Evolutionary conservation across 176 grass and related monocot species (phyloP).

Genomic region (Ensete glaucum): DNA sequence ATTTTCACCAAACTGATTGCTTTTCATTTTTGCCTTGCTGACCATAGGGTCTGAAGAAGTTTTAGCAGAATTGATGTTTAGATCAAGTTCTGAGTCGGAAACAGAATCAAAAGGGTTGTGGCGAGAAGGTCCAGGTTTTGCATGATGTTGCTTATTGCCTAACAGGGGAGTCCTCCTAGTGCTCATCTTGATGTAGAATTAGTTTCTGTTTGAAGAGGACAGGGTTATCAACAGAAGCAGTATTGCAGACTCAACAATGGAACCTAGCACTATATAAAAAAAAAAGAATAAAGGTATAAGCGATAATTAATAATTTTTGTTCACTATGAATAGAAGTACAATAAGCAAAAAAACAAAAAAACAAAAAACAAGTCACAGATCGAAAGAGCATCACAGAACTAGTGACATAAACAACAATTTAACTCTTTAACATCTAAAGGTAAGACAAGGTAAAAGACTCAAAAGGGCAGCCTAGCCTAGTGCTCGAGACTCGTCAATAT

Average conservation of each 20-base stretch:
- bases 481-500: too few relatives aligned
- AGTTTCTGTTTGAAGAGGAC: background rate
- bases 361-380: background rate
- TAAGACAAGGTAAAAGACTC: too few relatives aligned
- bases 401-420: background rate
- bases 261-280: background rate
- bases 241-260: background rate
- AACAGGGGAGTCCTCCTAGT: background rate
- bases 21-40: background rate
- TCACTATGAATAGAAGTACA: background rate
- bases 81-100: slow-evolving; percentile 11
- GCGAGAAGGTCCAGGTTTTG: background rate
- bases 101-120: slow-evolving; percentile 3
- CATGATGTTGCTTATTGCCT: background rate
- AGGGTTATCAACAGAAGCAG: background rate
- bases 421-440: too few relatives aligned
- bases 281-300: background rate
- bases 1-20: slow-evolving; percentile 4
- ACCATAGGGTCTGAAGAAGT: slow-evolving; percentile 33
- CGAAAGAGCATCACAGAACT: background rate
- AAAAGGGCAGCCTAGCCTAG: too few relatives aligned
- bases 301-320: background rate
- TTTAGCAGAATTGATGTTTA: slow-evolving; percentile 16
- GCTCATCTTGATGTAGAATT: background rate
- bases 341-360: background rate